Evolutionary conservation across 208 protist species (phyloP).

Genomic region (Crithidia sp.): DNA sequence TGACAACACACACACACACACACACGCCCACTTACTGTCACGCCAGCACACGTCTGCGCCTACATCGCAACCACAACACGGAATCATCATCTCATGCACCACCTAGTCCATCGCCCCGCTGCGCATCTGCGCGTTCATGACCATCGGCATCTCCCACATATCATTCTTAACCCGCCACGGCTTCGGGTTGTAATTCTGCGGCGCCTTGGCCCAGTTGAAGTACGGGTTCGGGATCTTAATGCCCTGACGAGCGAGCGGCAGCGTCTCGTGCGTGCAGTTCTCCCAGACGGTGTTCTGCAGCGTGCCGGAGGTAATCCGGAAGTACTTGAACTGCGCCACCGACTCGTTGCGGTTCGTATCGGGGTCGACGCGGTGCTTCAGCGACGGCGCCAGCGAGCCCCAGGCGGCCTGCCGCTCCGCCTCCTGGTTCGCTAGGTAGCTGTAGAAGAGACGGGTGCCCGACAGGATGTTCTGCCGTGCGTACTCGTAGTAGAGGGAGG

Average conservation of each 20-base stretch:
- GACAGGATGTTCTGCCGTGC: conserved; percentile 63
- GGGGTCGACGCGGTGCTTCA: conserved; percentile 75
- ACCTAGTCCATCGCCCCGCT: conserved; percentile 53
- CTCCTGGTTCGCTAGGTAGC: conserved; percentile 71
- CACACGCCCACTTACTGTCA: background rate
- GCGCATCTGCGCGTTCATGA: conserved; percentile 70
- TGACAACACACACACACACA: background rate
- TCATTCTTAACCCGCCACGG: conserved; percentile 81
- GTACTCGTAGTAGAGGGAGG: conserved; percentile 81
- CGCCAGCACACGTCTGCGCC: no score
- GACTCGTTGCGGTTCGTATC: conserved; percentile 83
- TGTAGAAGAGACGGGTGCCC: conserved; percentile 79
- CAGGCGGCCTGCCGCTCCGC: conserved; percentile 65
- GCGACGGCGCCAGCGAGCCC: conserved; percentile 65
- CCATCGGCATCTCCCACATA: conserved; percentile 81
- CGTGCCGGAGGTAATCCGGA: conserved; percentile 68
- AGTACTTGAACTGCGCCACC: conserved; percentile 77
- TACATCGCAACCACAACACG: no score
- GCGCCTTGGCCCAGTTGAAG: conserved; percentile 88
- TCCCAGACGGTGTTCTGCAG: conserved; percentile 83
- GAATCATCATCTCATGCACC: no score
- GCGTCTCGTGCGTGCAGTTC: conserved; percentile 77
- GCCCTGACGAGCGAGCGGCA: conserved; percentile 50
- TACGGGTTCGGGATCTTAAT: conserved; percentile 80
- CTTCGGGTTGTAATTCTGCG: conserved; percentile 74